These are phyloP conservation scores for Amphicarpaea edgeworthii DNA, from an alignment of 306 rosid genomes.

Conservation along the genomic window DNA sequence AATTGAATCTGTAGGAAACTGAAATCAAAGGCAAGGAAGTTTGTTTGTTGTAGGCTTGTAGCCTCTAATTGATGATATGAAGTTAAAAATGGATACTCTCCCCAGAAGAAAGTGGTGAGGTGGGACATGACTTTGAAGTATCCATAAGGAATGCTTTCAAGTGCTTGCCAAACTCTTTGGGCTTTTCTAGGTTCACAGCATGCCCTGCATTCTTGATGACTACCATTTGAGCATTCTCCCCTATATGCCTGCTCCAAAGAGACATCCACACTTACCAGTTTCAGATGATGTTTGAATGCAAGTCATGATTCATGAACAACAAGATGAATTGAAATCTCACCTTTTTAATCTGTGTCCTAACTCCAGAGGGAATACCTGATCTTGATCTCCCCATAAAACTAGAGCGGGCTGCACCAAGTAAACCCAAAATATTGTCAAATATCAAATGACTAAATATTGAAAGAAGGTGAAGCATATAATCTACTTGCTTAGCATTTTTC, in stretches of 20 bases:
- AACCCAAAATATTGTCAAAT: conserved; percentile 27
- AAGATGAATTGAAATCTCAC: conserved; percentile 45
- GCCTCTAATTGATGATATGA: conserved; percentile 21
- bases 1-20: conserved; percentile 18
- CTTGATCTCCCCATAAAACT: conserved; percentile 74
- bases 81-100: conserved; percentile 40
- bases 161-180: conserved; percentile 61
- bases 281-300: conserved; percentile 15
- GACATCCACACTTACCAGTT: background rate
- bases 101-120: conserved; percentile 32
- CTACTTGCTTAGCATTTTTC: background rate
- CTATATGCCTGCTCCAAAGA: conserved; percentile 59
- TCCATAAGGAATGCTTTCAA: conserved; percentile 60
- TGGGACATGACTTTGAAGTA: conserved; percentile 37
- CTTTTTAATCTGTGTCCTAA: conserved; percentile 65
- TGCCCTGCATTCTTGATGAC: conserved; percentile 74
- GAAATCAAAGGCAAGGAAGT: conserved; percentile 27
- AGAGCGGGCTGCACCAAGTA: conserved; percentile 56
- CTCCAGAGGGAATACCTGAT: conserved; percentile 72
- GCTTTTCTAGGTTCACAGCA: conserved; percentile 66
- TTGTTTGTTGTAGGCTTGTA: too few relatives aligned
- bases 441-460: background rate
- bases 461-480: conserved; percentile 26
- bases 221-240: conserved; percentile 55
- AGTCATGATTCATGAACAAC: conserved; percentile 26